phyloP scores from a whole-genome alignment of 257 asterid genomes.

The Petrea volubilis region DNA sequence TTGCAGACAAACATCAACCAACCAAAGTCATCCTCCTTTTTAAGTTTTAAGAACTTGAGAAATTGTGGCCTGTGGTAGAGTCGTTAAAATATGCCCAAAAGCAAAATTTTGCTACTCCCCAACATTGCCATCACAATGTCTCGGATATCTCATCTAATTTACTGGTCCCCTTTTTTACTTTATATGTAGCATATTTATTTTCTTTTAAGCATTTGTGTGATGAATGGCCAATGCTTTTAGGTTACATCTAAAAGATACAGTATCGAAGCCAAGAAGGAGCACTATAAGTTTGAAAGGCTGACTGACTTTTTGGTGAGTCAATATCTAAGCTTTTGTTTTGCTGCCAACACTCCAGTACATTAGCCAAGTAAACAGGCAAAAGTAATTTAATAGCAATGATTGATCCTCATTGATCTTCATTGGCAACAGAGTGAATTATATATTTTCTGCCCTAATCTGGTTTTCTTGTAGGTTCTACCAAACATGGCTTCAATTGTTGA shows the following conservation, averaged over 20 bases:
- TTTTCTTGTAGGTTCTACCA: constrained; percentile 72
- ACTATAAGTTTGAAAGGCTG: constrained; percentile 73
- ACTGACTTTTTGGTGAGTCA: constrained; percentile 78
- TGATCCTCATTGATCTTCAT: constrained; percentile 8
- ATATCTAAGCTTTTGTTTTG: constrained; percentile 12
- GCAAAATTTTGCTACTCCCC: constrained; percentile 16
- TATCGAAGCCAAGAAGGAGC: constrained; percentile 83
- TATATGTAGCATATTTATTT: background rate
- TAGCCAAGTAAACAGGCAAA: constrained; percentile 14
- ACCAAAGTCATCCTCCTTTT: background rate
- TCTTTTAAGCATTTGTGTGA: constrained; percentile 2
- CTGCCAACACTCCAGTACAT: constrained; percentile 10
- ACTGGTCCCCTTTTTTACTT: constrained; percentile 1
- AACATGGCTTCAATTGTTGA: constrained; percentile 88
- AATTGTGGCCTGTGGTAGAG: constrained; percentile 6
- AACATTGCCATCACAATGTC: background rate
- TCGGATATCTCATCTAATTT: constrained; percentile 19
- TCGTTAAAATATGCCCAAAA: constrained; percentile 8
- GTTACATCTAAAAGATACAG: constrained; percentile 88
- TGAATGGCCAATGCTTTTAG: constrained; percentile 42
- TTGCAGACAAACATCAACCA: background rate
- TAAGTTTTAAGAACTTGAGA: constrained; percentile 14
- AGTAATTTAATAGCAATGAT: constrained; percentile 10
- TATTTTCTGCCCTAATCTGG: constrained; percentile 29
- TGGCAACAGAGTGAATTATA: constrained; percentile 11